A percentile compares a stretch with the other conserved stretches of the same genome.
These are phyloP conservation scores for Coelastrella sp. DNA, from an alignment of 139 green algal genomes.

Conservation along the genomic window DNA sequence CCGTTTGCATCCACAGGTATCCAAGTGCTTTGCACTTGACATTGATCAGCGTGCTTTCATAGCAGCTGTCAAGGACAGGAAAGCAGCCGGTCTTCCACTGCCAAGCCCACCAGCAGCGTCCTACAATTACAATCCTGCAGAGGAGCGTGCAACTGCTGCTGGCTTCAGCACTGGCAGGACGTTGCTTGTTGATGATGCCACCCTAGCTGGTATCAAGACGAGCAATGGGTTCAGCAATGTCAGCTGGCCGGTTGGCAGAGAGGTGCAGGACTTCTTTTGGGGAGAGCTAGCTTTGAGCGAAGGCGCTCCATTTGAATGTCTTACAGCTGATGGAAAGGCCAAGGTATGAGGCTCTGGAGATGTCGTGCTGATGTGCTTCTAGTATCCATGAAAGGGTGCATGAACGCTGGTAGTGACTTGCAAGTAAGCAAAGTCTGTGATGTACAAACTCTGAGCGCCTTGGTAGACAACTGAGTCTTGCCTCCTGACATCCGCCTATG, in stretches of 20 bases:
- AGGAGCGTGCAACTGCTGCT: not conserved
- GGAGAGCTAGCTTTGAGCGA: constrained; percentile 45
- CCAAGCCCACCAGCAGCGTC: not conserved
- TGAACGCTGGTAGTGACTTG: not conserved
- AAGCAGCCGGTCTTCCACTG: constrained; percentile 1
- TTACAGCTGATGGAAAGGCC: constrained; percentile 8
- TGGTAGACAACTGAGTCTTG: too few relatives aligned
- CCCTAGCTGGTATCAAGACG: not conserved
- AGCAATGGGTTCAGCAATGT: constrained; percentile 40
- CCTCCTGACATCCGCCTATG: too few relatives aligned
- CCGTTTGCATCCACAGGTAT: constrained; percentile 21
- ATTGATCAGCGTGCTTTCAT: constrained; percentile 46
- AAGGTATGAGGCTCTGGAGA: constrained; percentile 1
- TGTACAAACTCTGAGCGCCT: too few relatives aligned
- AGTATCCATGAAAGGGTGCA: not conserved
- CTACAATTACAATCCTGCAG: not conserved
- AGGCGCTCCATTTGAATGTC: constrained; percentile 44
- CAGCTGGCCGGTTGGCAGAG: constrained; percentile 18
- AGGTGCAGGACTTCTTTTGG: constrained; percentile 41
- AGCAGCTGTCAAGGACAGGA: constrained; percentile 18
- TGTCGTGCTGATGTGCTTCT: not conserved
- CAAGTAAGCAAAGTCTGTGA: too few relatives aligned
- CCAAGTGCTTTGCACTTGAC: constrained; percentile 42
- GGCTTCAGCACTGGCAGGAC: not conserved
- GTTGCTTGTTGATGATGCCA: constrained; percentile 19